phyloP scores from a whole-genome alignment of 2,329 filamentous ascomycete genomes.

The Xylaria multiplex region DNA sequence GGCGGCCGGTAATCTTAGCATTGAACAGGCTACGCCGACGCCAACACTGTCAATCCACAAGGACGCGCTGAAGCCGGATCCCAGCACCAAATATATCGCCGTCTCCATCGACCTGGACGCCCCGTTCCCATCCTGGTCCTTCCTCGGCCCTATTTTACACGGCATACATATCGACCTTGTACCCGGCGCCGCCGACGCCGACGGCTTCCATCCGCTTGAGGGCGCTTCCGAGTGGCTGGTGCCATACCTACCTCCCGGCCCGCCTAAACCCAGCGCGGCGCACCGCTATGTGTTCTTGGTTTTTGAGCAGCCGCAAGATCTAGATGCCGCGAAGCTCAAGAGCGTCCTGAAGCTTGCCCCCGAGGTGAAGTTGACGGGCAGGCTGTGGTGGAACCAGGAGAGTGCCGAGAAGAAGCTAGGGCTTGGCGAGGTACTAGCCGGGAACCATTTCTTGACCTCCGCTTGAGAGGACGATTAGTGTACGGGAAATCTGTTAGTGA shows the following conservation, averaged over 20 bases:
- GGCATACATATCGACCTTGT: conserved; percentile 34
- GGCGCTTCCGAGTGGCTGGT: conserved; percentile 27
- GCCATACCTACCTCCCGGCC: conserved; percentile 28
- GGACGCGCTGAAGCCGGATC: conserved; percentile 19
- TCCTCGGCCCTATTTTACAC: conserved; percentile 33
- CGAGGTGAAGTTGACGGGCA: conserved; percentile 27
- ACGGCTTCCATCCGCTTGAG: conserved; percentile 34
- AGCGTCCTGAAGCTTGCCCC: conserved; percentile 16
- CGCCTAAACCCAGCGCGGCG: conserved; percentile 31
- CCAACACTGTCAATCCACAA: conserved; percentile 29
- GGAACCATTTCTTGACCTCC: conserved; percentile 23
- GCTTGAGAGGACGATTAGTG: conserved; percentile 1
- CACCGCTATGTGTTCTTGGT: conserved; percentile 34
- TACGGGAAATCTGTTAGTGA: not conserved
- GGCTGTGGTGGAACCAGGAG: conserved; percentile 30
- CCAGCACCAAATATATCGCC: conserved; percentile 31
- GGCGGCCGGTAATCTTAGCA: conserved; percentile 27
- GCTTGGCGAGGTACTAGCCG: conserved; percentile 29
- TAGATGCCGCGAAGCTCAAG: conserved; percentile 28
- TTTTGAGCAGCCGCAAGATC: conserved; percentile 29
- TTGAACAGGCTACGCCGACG: conserved; percentile 12
- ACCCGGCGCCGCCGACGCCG: conserved; percentile 14
- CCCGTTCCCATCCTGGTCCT: conserved; percentile 31
- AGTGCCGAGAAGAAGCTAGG: conserved; percentile 27
- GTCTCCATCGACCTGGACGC: conserved; percentile 33